Evolutionary conservation across 2,329 filamentous ascomycete species (phyloP).

Genomic region (Colletotrichum orchidophilum): DNA sequence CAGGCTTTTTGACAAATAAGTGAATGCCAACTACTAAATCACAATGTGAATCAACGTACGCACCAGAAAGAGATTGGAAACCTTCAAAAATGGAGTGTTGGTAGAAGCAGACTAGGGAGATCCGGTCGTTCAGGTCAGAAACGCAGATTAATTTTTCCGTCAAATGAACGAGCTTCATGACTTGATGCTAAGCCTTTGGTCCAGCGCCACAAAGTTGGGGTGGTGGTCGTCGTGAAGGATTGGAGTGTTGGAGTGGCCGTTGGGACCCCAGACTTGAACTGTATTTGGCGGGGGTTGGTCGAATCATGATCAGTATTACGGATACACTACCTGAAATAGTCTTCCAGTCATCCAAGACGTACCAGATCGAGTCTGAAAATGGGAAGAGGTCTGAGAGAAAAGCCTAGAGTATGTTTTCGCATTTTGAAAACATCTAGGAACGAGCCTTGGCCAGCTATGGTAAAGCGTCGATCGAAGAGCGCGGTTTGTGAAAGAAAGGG

Average conservation of each 20-base stretch:
- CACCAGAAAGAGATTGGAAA: neutral
- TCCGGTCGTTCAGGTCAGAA: constrained; percentile 15
- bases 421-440: neutral
- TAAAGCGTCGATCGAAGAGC: neutral
- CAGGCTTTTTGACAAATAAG: neutral
- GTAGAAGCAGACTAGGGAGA: constrained; percentile 10
- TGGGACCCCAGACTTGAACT: neutral
- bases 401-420: neutral
- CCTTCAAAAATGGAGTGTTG: neutral
- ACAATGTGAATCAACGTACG: neutral
- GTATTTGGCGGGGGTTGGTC: constrained; percentile 7
- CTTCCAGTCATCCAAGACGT: neutral
- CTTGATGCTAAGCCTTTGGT: constrained; percentile 19
- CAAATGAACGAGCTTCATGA: constrained; percentile 18
- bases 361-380: neutral
- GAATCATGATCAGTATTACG: constrained; percentile 1
- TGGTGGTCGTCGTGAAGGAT: neutral
- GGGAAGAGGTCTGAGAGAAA: neutral
- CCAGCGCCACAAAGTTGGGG: neutral
- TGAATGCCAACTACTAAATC: neutral
- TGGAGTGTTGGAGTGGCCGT: neutral
- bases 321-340: neutral
- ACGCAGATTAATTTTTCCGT: constrained; percentile 31
- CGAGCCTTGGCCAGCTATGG: neutral
- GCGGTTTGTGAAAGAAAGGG: neutral